Conservation (phyloP, 768 basidiomycete genomes). For the Russula griseocarnosa region DNA sequence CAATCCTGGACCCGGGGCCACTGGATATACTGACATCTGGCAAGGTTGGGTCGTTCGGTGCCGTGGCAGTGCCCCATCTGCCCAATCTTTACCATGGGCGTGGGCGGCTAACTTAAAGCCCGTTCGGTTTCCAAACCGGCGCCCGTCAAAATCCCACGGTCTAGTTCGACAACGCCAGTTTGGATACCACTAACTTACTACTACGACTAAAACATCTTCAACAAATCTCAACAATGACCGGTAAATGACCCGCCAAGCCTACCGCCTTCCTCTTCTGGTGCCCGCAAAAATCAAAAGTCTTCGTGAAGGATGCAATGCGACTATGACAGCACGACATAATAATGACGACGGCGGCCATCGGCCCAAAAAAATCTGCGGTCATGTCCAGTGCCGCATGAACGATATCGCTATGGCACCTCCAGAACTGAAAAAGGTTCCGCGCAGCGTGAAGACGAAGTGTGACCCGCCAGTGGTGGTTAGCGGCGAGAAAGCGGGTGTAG, state of each 20-base stretch:
- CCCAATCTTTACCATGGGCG: too few species aligned
- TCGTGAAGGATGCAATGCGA: background rate
- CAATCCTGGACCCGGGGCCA: conserved; percentile 28
- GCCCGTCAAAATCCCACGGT: too few species aligned
- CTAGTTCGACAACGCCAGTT: too few species aligned
- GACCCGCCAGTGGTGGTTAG: background rate
- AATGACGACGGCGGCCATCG: conserved; percentile 15
- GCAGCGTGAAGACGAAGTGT: conserved; percentile 38
- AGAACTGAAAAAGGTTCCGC: conserved; percentile 52
- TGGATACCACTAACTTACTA: too few species aligned
- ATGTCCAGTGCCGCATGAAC: conserved; percentile 55
- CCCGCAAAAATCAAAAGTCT: too few species aligned
- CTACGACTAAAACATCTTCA: too few species aligned
- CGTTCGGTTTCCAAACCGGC: too few species aligned
- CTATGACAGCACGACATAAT: background rate
- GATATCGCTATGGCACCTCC: conserved; percentile 70
- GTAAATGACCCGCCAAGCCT: too few species aligned
- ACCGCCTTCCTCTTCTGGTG: too few species aligned
- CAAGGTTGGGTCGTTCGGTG: background rate
- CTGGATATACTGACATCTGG: conserved; percentile 32
- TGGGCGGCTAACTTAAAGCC: too few species aligned
- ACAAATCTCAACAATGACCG: too few species aligned
- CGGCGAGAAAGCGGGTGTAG: conserved; percentile 10
- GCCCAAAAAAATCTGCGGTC: conserved; percentile 47
- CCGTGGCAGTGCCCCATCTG: too few species aligned